phyloP scores from a whole-genome alignment of 345 rosid genomes.

The Brassica juncea region DNA sequence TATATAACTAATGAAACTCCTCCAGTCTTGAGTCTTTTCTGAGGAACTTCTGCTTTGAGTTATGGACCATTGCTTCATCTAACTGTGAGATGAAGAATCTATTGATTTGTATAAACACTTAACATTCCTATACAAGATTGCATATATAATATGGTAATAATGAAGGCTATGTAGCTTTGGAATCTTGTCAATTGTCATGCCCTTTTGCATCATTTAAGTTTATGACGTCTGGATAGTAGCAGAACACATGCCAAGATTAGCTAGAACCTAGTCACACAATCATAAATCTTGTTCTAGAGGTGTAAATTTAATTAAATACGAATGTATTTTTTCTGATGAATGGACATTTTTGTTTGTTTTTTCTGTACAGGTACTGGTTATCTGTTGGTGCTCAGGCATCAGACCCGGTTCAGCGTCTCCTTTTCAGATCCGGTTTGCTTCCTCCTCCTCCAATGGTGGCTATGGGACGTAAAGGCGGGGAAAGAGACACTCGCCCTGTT shows the following conservation, averaged over 20 bases:
- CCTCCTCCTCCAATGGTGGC: slow-evolving; percentile 92
- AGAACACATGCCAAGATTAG: slow-evolving; percentile 4
- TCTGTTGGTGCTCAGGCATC: slow-evolving; percentile 98
- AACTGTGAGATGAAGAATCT: background rate
- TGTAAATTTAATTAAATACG: background rate
- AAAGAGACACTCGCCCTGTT: slow-evolving; percentile 64
- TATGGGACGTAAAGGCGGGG: slow-evolving; percentile 89
- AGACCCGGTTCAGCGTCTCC: slow-evolving; percentile 73
- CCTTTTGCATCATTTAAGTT: background rate
- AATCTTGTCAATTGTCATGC: background rate
- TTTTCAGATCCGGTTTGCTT: slow-evolving; percentile 81
- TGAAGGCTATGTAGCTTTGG: background rate
- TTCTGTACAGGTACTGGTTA: slow-evolving; percentile 73
- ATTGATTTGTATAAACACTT: background rate
- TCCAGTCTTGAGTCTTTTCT: background rate
- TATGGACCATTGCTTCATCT: background rate
- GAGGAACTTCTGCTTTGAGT: background rate
- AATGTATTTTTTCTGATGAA: background rate
- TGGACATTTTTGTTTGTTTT: background rate
- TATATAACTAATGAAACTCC: background rate
- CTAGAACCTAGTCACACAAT: background rate
- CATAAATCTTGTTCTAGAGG: background rate
- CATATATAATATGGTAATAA: background rate
- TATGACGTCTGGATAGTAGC: background rate
- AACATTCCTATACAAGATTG: background rate